Conservation (phyloP, 1,139 yeast species). For the Sugiyamaella sp. region DNA sequence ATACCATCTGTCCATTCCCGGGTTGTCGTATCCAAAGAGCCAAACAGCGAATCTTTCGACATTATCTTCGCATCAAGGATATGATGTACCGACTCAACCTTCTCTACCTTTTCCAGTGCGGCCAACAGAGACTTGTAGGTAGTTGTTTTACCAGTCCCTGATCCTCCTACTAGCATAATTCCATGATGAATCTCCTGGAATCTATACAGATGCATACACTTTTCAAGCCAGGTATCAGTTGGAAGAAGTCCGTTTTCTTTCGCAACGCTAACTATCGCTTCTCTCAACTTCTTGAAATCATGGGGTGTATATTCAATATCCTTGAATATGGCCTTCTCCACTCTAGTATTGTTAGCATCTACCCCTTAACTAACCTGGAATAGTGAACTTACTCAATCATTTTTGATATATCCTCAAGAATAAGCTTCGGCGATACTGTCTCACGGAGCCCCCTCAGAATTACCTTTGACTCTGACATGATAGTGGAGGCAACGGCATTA, state of each 20-base stretch:
- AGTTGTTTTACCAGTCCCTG: constrained; percentile 77
- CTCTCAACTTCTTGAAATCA: constrained; percentile 30
- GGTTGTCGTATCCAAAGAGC: constrained; percentile 71
- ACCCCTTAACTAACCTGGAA: not conserved
- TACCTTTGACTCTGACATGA: constrained; percentile 48
- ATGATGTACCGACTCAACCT: constrained; percentile 47
- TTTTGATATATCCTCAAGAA: constrained; percentile 52
- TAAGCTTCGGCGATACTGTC: constrained; percentile 66
- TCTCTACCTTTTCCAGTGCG: constrained; percentile 48
- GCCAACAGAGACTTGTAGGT: constrained; percentile 54
- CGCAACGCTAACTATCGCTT: constrained; percentile 35
- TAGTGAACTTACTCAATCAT: constrained; percentile 40
- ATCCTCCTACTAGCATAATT: constrained; percentile 73
- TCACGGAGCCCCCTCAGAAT: constrained; percentile 59
- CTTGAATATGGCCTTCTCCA: constrained; percentile 41
- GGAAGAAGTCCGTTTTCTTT: constrained; percentile 35
- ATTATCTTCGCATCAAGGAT: constrained; percentile 76
- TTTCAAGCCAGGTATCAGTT: constrained; percentile 53
- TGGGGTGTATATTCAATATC: constrained; percentile 32
- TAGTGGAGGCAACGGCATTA: constrained; percentile 29
- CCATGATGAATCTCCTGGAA: constrained; percentile 76
- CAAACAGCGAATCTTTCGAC: constrained; percentile 68
- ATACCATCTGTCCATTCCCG: constrained; percentile 95
- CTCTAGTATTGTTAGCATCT: constrained; percentile 27
- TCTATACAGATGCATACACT: constrained; percentile 64